These are phyloP conservation scores for Parsonsia alboflavescens DNA, from an alignment of 257 asterid genomes.

Conservation along the genomic window DNA sequence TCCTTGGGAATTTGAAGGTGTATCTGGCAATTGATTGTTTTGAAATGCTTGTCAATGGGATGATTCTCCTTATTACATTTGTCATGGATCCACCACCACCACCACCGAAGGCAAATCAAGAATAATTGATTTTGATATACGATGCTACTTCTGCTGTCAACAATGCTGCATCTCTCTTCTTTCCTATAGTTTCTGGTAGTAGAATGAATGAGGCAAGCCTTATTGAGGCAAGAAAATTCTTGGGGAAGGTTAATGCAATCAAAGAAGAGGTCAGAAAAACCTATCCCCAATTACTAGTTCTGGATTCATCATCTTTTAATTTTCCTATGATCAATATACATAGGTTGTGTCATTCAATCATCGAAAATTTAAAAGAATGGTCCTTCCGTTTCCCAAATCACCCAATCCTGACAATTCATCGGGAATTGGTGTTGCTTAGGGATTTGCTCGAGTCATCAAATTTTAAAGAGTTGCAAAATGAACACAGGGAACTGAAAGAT, in stretches of 20 bases:
- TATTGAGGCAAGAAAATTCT: too few relatives aligned
- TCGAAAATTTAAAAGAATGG: background rate
- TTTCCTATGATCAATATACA: background rate
- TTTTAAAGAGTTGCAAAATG: too few relatives aligned
- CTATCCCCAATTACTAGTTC: background rate
- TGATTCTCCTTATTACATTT: background rate
- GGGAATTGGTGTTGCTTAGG: too few relatives aligned
- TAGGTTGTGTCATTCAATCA: background rate
- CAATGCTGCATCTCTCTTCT: too few relatives aligned
- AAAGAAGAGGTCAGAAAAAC: background rate
- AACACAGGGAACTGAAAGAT: too few relatives aligned
- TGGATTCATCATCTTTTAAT: background rate
- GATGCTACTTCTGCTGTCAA: too few relatives aligned
- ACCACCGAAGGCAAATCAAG: background rate
- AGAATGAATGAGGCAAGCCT: background rate
- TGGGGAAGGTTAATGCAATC: background rate
- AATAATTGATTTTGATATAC: background rate
- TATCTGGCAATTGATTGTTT: too few relatives aligned
- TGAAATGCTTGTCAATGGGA: too few relatives aligned
- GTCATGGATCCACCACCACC: slow-evolving; percentile 1
- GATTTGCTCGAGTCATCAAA: too few relatives aligned
- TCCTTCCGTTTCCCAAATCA: too few relatives aligned
- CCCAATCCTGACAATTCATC: too few relatives aligned
- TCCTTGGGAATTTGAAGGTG: background rate
- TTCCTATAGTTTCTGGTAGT: background rate